These are phyloP conservation scores for Beauveria scarabaeidicola DNA, from an alignment of 2,329 filamentous ascomycete species.

Conservation along the genomic window DNA sequence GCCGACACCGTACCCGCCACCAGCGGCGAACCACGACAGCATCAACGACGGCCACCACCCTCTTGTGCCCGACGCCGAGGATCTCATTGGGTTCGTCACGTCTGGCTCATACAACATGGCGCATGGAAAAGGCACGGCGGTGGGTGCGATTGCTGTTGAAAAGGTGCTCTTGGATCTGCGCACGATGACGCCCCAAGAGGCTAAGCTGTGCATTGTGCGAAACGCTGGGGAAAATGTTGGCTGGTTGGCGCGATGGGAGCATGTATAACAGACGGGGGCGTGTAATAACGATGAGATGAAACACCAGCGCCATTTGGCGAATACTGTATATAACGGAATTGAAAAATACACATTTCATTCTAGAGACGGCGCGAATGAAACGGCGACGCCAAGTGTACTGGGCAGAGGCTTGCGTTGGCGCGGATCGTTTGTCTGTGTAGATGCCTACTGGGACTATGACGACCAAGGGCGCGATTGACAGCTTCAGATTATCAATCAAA, in stretches of 20 bases:
- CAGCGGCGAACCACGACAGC: constrained; percentile 27
- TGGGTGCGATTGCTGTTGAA: constrained; percentile 60
- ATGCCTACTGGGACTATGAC: background rate
- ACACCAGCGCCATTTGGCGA: background rate
- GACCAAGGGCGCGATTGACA: constrained; percentile 9
- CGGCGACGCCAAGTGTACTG: background rate
- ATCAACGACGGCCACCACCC: constrained; percentile 52
- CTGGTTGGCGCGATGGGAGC: constrained; percentile 71
- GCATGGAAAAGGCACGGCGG: constrained; percentile 64
- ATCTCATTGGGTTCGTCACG: constrained; percentile 86
- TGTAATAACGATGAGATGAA: background rate
- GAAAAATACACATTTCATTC: background rate
- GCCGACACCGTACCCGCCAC: constrained; percentile 23
- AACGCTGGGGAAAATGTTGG: constrained; percentile 72
- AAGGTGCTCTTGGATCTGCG: constrained; percentile 39
- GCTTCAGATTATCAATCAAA: background rate
- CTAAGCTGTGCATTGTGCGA: constrained; percentile 66
- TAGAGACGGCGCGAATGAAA: background rate
- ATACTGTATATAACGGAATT: no score
- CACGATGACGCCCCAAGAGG: constrained; percentile 28
- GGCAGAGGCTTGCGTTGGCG: background rate
- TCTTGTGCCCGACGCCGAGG: constrained; percentile 60
- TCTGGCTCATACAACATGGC: constrained; percentile 75
- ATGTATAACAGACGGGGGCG: constrained; percentile 34
- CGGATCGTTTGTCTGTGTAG: no score